Percentiles rank a stretch among this genome's conserved stretches.
Evolutionary conservation across 768 basidiomycete species (phyloP).

Genomic region (Clitopilus passeckerianus): DNA sequence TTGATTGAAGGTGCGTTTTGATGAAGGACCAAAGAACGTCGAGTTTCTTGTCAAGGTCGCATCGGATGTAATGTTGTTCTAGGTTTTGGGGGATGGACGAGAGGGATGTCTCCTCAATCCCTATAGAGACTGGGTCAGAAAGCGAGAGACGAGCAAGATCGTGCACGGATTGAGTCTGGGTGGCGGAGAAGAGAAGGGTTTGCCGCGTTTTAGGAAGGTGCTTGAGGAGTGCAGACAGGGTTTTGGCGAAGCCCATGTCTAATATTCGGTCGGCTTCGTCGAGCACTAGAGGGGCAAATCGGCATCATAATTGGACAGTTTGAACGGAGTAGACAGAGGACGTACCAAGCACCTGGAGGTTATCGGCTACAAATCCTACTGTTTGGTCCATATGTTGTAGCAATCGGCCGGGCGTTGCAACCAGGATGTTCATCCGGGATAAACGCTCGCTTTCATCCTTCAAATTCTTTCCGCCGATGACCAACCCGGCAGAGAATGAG

Average conservation of each 20-base stretch:
- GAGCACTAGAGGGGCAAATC: conserved; percentile 50
- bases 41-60: conserved; percentile 82
- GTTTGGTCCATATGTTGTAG: conserved; percentile 99
- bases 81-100: conserved; percentile 69
- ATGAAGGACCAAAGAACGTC: conserved; percentile 93
- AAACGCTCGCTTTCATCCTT: conserved; percentile 90
- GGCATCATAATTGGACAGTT: conserved; percentile 1
- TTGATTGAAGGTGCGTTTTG: conserved; percentile 87
- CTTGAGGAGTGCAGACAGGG: conserved; percentile 84
- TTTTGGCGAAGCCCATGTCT: conserved; percentile 92
- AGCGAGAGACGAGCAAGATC: conserved; percentile 90
- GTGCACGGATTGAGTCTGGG: conserved; percentile 85
- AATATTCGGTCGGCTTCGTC: conserved; percentile 97
- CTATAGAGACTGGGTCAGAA: conserved; percentile 73
- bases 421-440: conserved; percentile 95
- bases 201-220: conserved; percentile 91
- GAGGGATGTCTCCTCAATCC: conserved; percentile 46
- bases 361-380: conserved; percentile 86
- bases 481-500: conserved; percentile 87
- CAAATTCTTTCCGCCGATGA: conserved; percentile 94
- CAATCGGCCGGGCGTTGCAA: conserved; percentile 92
- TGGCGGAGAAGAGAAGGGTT: conserved; percentile 95
- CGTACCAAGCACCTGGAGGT: conserved; percentile 87
- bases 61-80: conserved; percentile 86
- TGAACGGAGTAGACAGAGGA: conserved; percentile 7